Percentiles rank a stretch among this genome's conserved stretches.
phyloP scores from a whole-genome alignment of 2,329 filamentous ascomycete species.

The Botryotinia narcissicola region DNA sequence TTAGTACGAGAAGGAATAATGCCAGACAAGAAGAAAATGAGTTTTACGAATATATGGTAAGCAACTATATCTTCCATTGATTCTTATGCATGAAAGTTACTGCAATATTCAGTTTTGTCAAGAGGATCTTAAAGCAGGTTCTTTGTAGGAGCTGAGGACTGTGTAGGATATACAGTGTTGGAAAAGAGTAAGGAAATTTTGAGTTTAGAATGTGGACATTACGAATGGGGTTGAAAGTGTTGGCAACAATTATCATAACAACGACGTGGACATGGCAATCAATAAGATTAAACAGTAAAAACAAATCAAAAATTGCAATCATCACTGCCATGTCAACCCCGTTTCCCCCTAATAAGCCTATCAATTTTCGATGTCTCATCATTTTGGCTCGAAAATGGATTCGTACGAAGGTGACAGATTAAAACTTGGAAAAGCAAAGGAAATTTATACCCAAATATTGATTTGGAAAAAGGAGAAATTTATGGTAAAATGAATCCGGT shows the following conservation, averaged over 20 bases:
- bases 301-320: neutral
- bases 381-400: neutral
- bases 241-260: no score
- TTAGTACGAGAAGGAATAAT: no score
- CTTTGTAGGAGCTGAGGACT: neutral
- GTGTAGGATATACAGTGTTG: no score
- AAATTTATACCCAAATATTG: neutral
- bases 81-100: neutral
- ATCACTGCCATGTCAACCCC: neutral
- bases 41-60: neutral
- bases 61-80: neutral
- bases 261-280: no score
- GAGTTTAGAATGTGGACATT: neutral
- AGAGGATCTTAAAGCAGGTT: neutral
- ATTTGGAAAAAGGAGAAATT: neutral
- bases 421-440: neutral
- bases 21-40: neutral
- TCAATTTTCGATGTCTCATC: neutral
- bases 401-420: neutral
- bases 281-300: neutral
- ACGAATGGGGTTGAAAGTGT: fast-evolving
- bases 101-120: neutral
- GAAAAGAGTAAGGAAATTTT: neutral
- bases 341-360: no score
- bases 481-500: no score